Conservation (phyloP, 331 rosid genomes). For the Quercus phellos region DNA sequence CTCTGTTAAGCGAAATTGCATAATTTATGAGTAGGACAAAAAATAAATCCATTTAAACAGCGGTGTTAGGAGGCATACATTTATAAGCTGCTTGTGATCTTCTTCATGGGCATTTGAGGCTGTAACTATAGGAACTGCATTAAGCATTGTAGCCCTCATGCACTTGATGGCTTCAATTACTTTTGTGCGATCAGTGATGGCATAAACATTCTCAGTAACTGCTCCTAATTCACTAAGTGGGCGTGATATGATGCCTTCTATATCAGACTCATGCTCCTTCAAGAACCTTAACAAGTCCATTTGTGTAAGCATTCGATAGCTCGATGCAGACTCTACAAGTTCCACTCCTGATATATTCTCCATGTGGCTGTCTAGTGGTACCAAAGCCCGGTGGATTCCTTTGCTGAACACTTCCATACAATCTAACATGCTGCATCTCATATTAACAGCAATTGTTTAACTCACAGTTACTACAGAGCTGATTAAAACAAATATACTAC, state of each 20-base stretch:
- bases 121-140: slow-evolving; percentile 70
- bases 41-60: background rate
- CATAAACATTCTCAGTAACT: slow-evolving; percentile 43
- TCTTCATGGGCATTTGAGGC: slow-evolving; percentile 32
- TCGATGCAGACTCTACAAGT: slow-evolving; percentile 59
- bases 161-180: slow-evolving; percentile 63
- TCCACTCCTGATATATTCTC: slow-evolving; percentile 55
- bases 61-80: slow-evolving; percentile 29
- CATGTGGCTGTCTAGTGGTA: slow-evolving; percentile 56
- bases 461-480: background rate
- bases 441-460: background rate
- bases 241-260: slow-evolving; percentile 16
- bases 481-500: background rate
- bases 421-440: slow-evolving; percentile 48
- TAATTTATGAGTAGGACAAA: background rate
- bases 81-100: slow-evolving; percentile 53
- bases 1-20: no score
- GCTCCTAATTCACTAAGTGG: slow-evolving; percentile 51
- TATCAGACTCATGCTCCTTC: slow-evolving; percentile 29
- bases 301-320: slow-evolving; percentile 72
- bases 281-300: slow-evolving; percentile 71
- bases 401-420: slow-evolving; percentile 95
- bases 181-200: slow-evolving; percentile 62
- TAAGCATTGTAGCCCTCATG: slow-evolving; percentile 54
- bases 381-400: slow-evolving; percentile 80